Evolutionary conservation across 768 basidiomycete species (phyloP), one percentile per base, ranked within the genome.

Genomic region (Suillus placidus): DNA sequence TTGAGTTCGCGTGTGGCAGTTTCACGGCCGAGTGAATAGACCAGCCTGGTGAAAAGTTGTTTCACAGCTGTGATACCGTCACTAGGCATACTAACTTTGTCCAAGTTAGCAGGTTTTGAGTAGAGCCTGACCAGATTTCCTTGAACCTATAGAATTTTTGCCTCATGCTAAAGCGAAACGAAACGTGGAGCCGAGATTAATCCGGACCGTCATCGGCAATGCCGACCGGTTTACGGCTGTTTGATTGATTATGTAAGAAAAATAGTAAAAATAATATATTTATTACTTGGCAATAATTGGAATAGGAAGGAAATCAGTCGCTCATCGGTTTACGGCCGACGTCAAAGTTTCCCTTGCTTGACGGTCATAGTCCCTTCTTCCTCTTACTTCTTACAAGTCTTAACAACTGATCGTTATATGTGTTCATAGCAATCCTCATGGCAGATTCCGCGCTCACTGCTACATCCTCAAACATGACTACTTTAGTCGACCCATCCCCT

Each of bases 1-100:
- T 77, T 73, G 3, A 86, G 66, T 73, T 88, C 87, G 10, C 70
- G 71, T n/a, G 54, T 64, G 6, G 83, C 83, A 23, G 66, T 71
- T 42, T 76, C 71, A 20, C 66, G 70, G 16, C 82, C 82, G 37
- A 85, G 71, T 26, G 37, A 60, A 47, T 70, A 70, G 56, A 75
- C 69, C 61, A 84, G 79, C 64, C 72, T 71, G 47, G 73, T 55
- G 32, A 72, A 65, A 67, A 66, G 71, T 70, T 65, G 61, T 60
- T 63, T 47, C 64, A 75, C 67, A 61, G 42, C 34, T 7, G 55
- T 26, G 26, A 26, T 8, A 23, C 16, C 13, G 30, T 42, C 47
- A 47, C 55, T 49, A 40, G 8, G 60, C 68, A 68, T 68, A 51
- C 30, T 54, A 66, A 58, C 30, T 49, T 60, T 26, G 47, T 51